Base-by-base conservation (phyloP, 2,329 filamentous ascomycete species). In the Claviceps citrina region DNA sequence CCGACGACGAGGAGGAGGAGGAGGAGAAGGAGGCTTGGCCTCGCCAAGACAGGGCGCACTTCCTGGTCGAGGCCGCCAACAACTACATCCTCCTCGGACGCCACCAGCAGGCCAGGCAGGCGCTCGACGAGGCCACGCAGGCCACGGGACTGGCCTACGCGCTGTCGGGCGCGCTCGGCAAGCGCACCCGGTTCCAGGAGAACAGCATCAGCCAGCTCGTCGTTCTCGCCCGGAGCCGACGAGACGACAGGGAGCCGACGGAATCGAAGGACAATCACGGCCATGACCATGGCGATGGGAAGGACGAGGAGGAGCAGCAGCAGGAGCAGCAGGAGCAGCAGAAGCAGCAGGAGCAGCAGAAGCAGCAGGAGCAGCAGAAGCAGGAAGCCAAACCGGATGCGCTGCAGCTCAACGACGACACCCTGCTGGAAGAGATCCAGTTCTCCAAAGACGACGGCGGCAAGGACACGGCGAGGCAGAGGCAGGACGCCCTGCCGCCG, bases 321-420 rank as follows among this genome's bases (percentile, higher is more conserved):
- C n/a, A n/a, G n/a, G n/a, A n/a, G n/a, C n/a, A n/a, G n/a, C n/a
- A n/a, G n/a, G n/a, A n/a, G n/a, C n/a, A n/a, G n/a, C n/a, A n/a
- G n/a, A n/a, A n/a, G n/a, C n/a, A n/a, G n/a, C n/a, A n/a, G n/a
- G n/a, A n/a, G n/a, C n/a, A n/a, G n/a, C n/a, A 25, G 24, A 6
- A 26, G 12, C 22, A 16, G n/a, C 5, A 15, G 22, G 31, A 25
- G 24, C 4, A 26, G 12, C 22, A 16, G n/a, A 7, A 15, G 22
- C 32, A 51, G 0, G 45, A 51, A 2, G 50, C 52, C 1, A 63
- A 61, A 19, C 85, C 86, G 0, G 72, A 80, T 49, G 78, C 80
- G 3, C 58, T 96, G 12, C 72, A 81, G 27, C 64, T 96, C 3
- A 93, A 96, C 53, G 84, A 98, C 51, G 91, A 98, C 55, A 96